Evolutionary conservation across 202 grass and related monocot genomes (phyloP).

Genomic region (Cymbopogon flexuosus): DNA sequence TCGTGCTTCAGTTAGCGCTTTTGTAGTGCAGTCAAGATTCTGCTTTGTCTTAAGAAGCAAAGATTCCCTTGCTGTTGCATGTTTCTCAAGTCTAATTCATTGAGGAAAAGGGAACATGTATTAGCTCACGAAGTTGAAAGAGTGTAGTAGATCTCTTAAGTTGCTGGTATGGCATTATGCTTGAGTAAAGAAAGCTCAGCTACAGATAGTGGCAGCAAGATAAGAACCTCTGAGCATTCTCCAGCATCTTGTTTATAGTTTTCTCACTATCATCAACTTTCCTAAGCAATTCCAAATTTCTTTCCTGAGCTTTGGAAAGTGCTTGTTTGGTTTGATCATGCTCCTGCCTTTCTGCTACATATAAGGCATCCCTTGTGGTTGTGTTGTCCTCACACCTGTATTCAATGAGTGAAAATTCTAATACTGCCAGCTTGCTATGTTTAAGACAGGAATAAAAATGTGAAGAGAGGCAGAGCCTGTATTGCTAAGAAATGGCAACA

Average conservation of each 20-base stretch:
- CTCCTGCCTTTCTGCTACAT: conserved; percentile 52
- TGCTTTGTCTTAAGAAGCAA: conserved; percentile 58
- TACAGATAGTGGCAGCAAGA: conserved; percentile 22
- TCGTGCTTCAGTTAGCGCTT: conserved; percentile 55
- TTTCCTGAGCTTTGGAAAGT: conserved; percentile 57
- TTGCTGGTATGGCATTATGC: conserved; percentile 4
- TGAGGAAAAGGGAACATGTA: conserved; percentile 20
- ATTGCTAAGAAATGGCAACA: not conserved
- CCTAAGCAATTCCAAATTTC: conserved; percentile 47
- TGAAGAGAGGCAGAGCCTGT: not conserved
- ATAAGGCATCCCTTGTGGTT: conserved; percentile 41
- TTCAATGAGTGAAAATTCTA: conserved; percentile 26
- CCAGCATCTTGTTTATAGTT: conserved; percentile 57
- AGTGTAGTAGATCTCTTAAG: not conserved
- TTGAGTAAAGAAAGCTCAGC: conserved; percentile 24
- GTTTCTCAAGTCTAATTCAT: conserved; percentile 60
- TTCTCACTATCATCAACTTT: conserved; percentile 58
- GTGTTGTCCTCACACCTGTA: conserved; percentile 54
- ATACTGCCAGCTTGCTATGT: not conserved
- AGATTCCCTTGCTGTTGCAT: conserved; percentile 60
- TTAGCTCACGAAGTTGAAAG: conserved; percentile 25
- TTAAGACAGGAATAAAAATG: conserved; percentile 6
- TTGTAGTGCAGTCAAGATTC: conserved; percentile 44
- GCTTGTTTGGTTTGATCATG: conserved; percentile 51
- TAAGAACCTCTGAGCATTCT: conserved; percentile 51